These are phyloP conservation scores for Pseudogymnoascus pannorum DNA, from an alignment of 2,329 filamentous ascomycete species.

Conservation along the genomic window DNA sequence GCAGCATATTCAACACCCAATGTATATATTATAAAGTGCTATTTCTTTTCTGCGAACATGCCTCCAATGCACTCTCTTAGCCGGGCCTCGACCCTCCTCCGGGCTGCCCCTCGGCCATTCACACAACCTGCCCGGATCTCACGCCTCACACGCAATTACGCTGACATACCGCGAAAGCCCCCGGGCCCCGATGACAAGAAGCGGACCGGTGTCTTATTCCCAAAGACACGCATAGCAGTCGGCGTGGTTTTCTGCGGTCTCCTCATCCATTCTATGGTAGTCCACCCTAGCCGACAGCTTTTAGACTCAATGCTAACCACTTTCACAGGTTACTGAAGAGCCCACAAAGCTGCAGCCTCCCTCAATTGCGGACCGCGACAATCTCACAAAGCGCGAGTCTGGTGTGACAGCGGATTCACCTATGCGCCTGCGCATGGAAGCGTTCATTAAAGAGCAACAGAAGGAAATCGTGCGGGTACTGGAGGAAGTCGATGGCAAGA, in stretches of 20 bases:
- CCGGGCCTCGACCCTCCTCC: background rate
- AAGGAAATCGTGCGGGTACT: constrained; percentile 77
- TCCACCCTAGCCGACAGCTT: background rate
- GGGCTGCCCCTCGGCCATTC: constrained; percentile 6
- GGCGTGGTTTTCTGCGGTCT: constrained; percentile 41
- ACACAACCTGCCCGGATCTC: constrained; percentile 8
- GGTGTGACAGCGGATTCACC: constrained; percentile 71
- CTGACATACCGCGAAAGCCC: constrained; percentile 9
- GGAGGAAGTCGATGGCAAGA: constrained; percentile 72
- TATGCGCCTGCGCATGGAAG: constrained; percentile 97
- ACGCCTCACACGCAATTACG: constrained; percentile 20
- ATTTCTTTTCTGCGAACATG: background rate
- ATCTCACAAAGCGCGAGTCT: constrained; percentile 69
- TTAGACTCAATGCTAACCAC: constrained; percentile 17
- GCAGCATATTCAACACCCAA: background rate
- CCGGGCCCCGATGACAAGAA: constrained; percentile 9
- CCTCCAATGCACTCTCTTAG: constrained; percentile 3
- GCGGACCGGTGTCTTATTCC: constrained; percentile 31
- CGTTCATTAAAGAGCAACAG: constrained; percentile 90
- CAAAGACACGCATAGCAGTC: constrained; percentile 40
- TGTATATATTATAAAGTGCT: constrained; percentile 4
- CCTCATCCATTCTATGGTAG: constrained; percentile 45
- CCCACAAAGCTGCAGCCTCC: constrained; percentile 48
- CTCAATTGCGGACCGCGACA: constrained; percentile 79
- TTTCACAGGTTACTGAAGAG: constrained; percentile 25